Evolutionary conservation across 441 rosid genomes (phyloP), one percentile per base, ranked within the genome.

Genomic region (Melastoma candidum): DNA sequence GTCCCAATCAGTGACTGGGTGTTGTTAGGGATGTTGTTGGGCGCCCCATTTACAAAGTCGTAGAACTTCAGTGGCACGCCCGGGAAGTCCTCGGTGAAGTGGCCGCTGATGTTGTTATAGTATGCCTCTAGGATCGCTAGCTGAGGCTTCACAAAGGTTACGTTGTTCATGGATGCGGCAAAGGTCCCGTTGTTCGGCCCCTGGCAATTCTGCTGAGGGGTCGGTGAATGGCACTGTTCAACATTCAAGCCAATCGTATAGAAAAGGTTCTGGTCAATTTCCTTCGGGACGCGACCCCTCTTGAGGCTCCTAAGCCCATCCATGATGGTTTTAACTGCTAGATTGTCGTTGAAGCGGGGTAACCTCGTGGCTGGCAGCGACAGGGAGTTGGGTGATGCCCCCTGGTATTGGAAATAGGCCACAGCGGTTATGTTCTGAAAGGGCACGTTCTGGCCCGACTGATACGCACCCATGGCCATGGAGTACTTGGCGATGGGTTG

Each of bases 141-240:
- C 7, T 59, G 68, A 17, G 96, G 96, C 65, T 77, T 71, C 3
- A 76, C 14, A 61, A 88, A 88, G 70, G 81, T 83, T 54, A 85
- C 65, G 67, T 88, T 88, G 77, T 88, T 88, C 89, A 88, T 79
- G 4, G 96, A 85, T 69, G 96, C 92, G 1, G 92, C 85, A 67
- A 85, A 56, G 11, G 77, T 72, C 53, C 96, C 95, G 26, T 74
- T 61, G 25, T 69, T 70, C 2, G 17, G 26, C 2, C 85, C 87
- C 57, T 71, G 84, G 58, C 96, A 88, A 57, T 80, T 76, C 54
- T 63, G 58, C 48, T 66, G 60, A 7, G 94, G 94, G 3, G 68
- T 68, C 50, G 64, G 71, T 27, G 95, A 79, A 56, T 54, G 49
- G 44, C 96, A 88, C 49, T 72, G 82, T 61, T 88, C 81, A 46